Evolutionary conservation across 1,284 basidiomycete species (phyloP), one percentile per base, ranked within the genome.

Genomic region (Xerocomus cyaneibrunnescens): DNA sequence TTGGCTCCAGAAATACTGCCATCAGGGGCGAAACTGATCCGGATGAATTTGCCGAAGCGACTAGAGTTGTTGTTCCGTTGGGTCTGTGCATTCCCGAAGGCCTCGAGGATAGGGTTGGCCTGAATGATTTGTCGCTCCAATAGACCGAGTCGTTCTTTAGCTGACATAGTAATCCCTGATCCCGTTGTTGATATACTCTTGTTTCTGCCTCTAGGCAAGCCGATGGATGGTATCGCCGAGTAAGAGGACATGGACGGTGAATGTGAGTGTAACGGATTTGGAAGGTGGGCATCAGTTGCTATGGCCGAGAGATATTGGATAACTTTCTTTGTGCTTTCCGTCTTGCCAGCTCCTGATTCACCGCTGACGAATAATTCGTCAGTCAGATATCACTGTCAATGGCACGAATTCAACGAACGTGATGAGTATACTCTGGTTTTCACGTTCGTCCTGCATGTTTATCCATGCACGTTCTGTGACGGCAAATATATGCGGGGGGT

Each of bases 311-410:
- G 86, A 72, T 99, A 99, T 70, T 99, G 97, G 53, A 99, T 99
- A 64, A 99, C 96, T 68, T 98, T 98, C 80, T 99, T 99, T 14
- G 97, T 99, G 73, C 96, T 99, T 70, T 99, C 97, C 1, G 97
- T 99, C 79, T 99, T 99, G 40, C 97, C 97, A 2, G 97, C 97
- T 37, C 97, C 97, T 3, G 97, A 99, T 77, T 99, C 97, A 50
- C 97, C 97, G 5, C 93, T 96, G 36, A 32, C 7, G 30, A 45
- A 44, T 19, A 25, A 43, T 16, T 7, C 7, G 27, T 62, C 17
- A 51, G 50, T 32, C 17, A 45, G 22, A 48, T 9, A 13, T 31
- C 35, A 30, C 4, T 9, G 13, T 19, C 9, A 9, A 51, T 19
- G 7, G 10, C 8, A 7, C 12, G 17, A 43, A 45, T 37, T 39